Conservation (phyloP, 208 protist genomes). For the Acanthamoeba lenticulata region DNA sequence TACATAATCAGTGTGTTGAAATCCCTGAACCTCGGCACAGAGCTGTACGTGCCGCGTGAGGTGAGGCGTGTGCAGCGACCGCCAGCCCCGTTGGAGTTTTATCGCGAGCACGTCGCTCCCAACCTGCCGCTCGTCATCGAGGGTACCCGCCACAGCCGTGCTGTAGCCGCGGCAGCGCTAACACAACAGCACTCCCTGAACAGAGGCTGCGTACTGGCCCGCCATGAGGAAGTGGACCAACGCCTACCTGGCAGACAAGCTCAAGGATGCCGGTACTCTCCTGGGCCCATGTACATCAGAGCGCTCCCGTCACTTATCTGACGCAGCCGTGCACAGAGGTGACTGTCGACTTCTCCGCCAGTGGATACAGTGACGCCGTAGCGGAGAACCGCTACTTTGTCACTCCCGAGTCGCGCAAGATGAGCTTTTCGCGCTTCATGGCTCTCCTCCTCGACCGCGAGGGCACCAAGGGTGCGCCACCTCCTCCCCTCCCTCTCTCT, state of each 20-base stretch:
- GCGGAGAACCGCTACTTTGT: slow-evolving; percentile 68
- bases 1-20: neutral
- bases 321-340: slow-evolving; percentile 20
- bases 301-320: neutral
- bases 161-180: neutral
- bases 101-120: slow-evolving; percentile 75
- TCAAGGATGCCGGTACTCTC: slow-evolving; percentile 63
- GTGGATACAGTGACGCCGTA: slow-evolving; percentile 74
- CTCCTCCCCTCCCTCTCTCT: neutral
- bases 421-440: slow-evolving; percentile 73
- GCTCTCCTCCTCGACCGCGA: neutral
- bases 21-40: neutral
- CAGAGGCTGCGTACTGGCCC: slow-evolving; percentile 67
- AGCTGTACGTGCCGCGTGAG: slow-evolving; percentile 53
- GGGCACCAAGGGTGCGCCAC: slow-evolving; percentile 5
- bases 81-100: slow-evolving; percentile 75
- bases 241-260: slow-evolving; percentile 68
- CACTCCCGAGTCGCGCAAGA: slow-evolving; percentile 72
- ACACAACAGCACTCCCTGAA: neutral
- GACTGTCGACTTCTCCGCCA: slow-evolving; percentile 64
- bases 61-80: neutral
- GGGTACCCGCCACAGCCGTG: slow-evolving; percentile 54
- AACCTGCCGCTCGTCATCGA: slow-evolving; percentile 77
- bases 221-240: slow-evolving; percentile 75
- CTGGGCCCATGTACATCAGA: slow-evolving; percentile 56